Conservation (phyloP, 352 stramenopile genomes). For the Phytophthora colocasiae region DNA sequence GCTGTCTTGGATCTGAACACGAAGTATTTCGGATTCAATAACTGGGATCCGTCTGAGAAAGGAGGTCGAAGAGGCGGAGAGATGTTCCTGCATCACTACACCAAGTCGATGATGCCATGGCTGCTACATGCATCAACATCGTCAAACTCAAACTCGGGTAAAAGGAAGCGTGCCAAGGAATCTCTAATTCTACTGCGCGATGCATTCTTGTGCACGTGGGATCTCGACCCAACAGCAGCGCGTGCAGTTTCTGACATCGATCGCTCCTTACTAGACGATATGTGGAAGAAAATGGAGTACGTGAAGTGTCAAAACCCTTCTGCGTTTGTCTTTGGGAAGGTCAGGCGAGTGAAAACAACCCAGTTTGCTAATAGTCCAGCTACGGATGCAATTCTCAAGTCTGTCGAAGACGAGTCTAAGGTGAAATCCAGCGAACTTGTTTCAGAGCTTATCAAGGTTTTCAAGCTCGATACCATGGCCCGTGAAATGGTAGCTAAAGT, state of each 20-base stretch:
- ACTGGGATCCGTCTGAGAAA: slow-evolving; percentile 78
- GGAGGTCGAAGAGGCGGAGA: slow-evolving; percentile 70
- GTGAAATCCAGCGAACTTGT: slow-evolving; percentile 63
- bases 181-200: slow-evolving; percentile 71
- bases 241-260: slow-evolving; percentile 83
- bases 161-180: slow-evolving; percentile 67
- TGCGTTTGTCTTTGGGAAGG: slow-evolving; percentile 78
- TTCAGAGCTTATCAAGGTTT: slow-evolving; percentile 70
- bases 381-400: slow-evolving; percentile 64
- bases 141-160: slow-evolving; percentile 50
- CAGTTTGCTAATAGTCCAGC: slow-evolving; percentile 70
- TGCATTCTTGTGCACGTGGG: slow-evolving; percentile 86
- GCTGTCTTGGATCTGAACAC: slow-evolving; percentile 73
- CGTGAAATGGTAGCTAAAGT: slow-evolving; percentile 74
- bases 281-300: slow-evolving; percentile 85
- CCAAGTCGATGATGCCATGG: slow-evolving; percentile 80
- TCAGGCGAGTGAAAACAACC: slow-evolving; percentile 69
- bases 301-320: slow-evolving; percentile 72
- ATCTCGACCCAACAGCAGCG: slow-evolving; percentile 71
- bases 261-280: slow-evolving; percentile 76
- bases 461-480: slow-evolving; percentile 85
- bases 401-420: slow-evolving; percentile 65
- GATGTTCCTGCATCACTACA: slow-evolving; percentile 87
- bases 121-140: slow-evolving; percentile 64
- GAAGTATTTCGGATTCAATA: slow-evolving; percentile 81